phyloP scores from a whole-genome alignment of 306 rosid genomes.

The Vigna unguiculata region DNA sequence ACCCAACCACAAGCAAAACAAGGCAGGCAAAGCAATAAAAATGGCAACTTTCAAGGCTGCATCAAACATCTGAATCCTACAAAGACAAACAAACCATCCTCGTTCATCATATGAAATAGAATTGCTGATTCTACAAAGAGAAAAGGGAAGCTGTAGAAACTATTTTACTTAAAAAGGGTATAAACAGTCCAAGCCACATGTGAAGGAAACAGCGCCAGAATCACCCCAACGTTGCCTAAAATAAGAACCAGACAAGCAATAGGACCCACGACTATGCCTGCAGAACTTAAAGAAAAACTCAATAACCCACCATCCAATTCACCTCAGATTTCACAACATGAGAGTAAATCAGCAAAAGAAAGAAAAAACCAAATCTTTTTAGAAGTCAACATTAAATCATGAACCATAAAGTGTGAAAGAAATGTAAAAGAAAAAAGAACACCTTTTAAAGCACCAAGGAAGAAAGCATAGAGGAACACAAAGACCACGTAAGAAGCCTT shows the following conservation, averaged over 20 bases:
- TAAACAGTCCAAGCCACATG: conserved; percentile 83
- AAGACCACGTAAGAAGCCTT: conserved; percentile 64
- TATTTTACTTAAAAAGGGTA: conserved; percentile 63
- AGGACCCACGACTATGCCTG: conserved; percentile 82
- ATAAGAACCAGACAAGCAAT: conserved; percentile 71
- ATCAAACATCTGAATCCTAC: conserved; percentile 70
- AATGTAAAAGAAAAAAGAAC: conserved; percentile 31
- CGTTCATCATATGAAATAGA: background rate
- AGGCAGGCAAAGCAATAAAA: conserved; percentile 71
- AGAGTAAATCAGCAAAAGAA: background rate
- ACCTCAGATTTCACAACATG: conserved; percentile 29
- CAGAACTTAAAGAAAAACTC: conserved; percentile 41
- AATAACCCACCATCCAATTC: conserved; percentile 43
- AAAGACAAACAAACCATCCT: conserved; percentile 36
- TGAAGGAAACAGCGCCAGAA: conserved; percentile 75
- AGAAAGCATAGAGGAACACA: conserved; percentile 72
- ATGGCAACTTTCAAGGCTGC: conserved; percentile 71
- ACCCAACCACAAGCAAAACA: conserved; percentile 85
- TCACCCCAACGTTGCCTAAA: conserved; percentile 70
- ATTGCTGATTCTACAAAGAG: background rate
- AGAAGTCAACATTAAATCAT: conserved; percentile 18
- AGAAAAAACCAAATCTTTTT: background rate
- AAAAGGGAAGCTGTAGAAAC: background rate
- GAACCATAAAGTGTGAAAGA: conserved; percentile 15
- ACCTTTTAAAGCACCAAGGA: conserved; percentile 83